Base-by-base conservation (phyloP, 2,329 filamentous ascomycete species). In the Fusarium poae region DNA sequence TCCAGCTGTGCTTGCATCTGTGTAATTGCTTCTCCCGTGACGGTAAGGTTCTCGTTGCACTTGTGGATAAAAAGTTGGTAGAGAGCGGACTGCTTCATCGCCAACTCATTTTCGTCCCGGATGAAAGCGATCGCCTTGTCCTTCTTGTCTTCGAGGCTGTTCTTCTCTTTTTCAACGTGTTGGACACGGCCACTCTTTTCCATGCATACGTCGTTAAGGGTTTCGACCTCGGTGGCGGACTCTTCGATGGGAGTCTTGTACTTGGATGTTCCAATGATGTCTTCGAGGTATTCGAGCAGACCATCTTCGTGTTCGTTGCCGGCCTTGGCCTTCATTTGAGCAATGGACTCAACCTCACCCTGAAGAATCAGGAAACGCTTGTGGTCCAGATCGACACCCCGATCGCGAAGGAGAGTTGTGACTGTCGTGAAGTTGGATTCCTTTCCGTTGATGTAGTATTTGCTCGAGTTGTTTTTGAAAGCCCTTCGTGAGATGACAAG, bases 311-410 rank as follows among this genome's bases (percentile, higher is more conserved):
- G 95, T 78, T 99, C 96, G 73, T 93, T 95, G 42, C 87, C 90
- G 6, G 97, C 96, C 79, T 99, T 99, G 20, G 97, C 86, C 80
- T 99, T 99, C 96, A 99, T 99, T 80, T 98, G 96, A 9, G 96
- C 95, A 77, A 99, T 99, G 0, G 95, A 97, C 79, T 99, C 96
- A 62, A 99, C 96, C 78, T 99, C 96, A 76, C 96, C 96, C 79
- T 99, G 96, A 13, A 99, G 83, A 76, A 99, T 99, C 55, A 99
- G 82, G 81, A 99, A 99, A 63, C 96, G 92, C 82, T 99, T 99
- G 82, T 99, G 96, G 75, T 99, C 96, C 23, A 99, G 85, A 81
- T 99, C 96, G 18, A 99, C 92, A 3, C 96, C 97, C 25, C 92
- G 89, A 23, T 94, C 93, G 59, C 91, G 91, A 11, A 99, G 87